These are phyloP conservation scores for Diaporthe sp. DNA, from an alignment of 2,329 filamentous ascomycete genomes.

Conservation along the genomic window DNA sequence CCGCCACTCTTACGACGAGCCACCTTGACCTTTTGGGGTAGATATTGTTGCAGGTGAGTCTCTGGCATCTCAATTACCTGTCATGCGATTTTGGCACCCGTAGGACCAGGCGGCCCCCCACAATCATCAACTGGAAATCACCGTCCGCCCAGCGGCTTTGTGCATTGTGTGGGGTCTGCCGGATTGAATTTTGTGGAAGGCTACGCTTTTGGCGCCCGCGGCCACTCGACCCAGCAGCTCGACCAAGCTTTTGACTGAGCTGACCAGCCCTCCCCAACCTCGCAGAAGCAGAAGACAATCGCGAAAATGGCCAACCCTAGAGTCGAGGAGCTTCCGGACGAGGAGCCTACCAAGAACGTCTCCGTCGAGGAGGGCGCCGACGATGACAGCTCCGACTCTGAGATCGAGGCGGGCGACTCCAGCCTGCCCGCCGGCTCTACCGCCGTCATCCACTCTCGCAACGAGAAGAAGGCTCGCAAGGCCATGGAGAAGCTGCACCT, in stretches of 20 bases:
- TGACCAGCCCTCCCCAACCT: conserved; percentile 45
- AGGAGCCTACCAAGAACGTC: conserved; percentile 89
- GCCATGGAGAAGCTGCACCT: conserved; percentile 98
- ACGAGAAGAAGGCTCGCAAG: conserved; percentile 99
- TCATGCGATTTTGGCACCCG: not conserved
- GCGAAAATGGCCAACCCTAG: conserved; percentile 93
- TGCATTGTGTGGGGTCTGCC: conserved; percentile 37
- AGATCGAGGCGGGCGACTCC: conserved; percentile 77
- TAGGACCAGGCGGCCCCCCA: not conserved
- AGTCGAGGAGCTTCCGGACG: conserved; percentile 97
- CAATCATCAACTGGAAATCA: conserved; percentile 21
- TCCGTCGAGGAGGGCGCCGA: conserved; percentile 80
- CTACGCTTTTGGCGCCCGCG: conserved; percentile 16
- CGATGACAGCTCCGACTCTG: conserved; percentile 80
- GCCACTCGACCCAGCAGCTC: conserved; percentile 26
- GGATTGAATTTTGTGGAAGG: conserved; percentile 39
- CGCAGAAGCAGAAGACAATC: conserved; percentile 28
- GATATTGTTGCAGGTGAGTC: conserved; percentile 36
- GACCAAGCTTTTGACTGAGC: conserved; percentile 38
- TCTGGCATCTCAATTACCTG: not conserved
- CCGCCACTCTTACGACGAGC: conserved; percentile 30
- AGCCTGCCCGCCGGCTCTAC: conserved; percentile 83
- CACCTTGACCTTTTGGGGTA: conserved; percentile 20
- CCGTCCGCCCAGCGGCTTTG: conserved; percentile 20
- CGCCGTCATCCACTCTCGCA: conserved; percentile 95